Percentiles rank a stretch among this genome's conserved stretches.
These are phyloP conservation scores for Barnettozyma sp. DNA, from an alignment of 805 yeast species.

Conservation along the genomic window DNA sequence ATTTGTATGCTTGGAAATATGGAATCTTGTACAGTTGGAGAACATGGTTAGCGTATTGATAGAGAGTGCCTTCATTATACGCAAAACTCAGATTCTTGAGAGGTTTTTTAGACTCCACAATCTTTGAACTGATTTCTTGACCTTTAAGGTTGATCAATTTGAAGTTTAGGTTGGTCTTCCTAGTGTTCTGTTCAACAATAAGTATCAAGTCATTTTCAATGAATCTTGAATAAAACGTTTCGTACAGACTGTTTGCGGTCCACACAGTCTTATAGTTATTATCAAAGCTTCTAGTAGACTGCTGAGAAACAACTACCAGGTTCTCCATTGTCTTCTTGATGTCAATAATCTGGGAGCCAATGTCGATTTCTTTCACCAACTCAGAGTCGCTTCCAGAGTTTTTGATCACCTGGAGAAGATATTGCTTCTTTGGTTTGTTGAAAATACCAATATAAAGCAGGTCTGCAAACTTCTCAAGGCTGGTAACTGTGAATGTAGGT, in stretches of 20 bases:
- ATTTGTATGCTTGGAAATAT: slow-evolving; percentile 18
- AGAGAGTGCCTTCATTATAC: slow-evolving; percentile 18
- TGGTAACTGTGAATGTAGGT: slow-evolving; percentile 35
- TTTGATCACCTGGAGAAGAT: slow-evolving; percentile 16
- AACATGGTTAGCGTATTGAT: slow-evolving; percentile 15
- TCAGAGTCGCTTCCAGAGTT: slow-evolving; percentile 21
- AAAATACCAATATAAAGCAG: slow-evolving; percentile 15
- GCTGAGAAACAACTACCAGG: slow-evolving; percentile 14
- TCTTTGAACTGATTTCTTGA: slow-evolving; percentile 22
- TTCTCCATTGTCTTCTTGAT: slow-evolving; percentile 7
- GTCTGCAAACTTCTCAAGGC: slow-evolving; percentile 11
- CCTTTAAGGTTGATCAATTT: slow-evolving; percentile 17
- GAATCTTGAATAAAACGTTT: slow-evolving; percentile 11
- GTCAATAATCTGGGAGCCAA: slow-evolving; percentile 11
- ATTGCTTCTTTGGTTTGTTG: slow-evolving; percentile 17
- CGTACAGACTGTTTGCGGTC: slow-evolving; percentile 15
- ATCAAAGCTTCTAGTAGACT: slow-evolving; percentile 7
- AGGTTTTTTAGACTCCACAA: slow-evolving; percentile 15
- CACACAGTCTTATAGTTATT: slow-evolving; percentile 11
- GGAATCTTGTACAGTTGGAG: slow-evolving; percentile 20
- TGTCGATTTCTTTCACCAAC: slow-evolving; percentile 14
- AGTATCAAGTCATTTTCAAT: slow-evolving; percentile 15
- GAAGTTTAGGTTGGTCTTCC: slow-evolving; percentile 18
- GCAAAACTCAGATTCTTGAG: slow-evolving; percentile 12
- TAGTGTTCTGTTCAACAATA: slow-evolving; percentile 6